phyloP scores from a whole-genome alignment of 2,329 filamentous ascomycete genomes.

The Aureobasidium sp. region DNA sequence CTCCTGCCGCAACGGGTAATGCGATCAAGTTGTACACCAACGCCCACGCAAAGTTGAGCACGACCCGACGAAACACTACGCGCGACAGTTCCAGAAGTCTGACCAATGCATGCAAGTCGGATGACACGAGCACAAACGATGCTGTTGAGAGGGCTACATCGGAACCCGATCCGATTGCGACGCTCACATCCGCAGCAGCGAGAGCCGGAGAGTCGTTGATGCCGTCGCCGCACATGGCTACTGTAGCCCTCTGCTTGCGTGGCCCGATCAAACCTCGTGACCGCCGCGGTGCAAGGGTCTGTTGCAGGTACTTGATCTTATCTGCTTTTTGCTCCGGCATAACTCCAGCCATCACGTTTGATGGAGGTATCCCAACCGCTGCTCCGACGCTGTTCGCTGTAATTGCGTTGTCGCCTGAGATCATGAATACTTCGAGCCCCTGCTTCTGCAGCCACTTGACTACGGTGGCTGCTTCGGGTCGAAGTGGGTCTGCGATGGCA shows the following conservation, averaged over 20 bases:
- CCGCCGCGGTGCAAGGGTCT: slow-evolving; percentile 13
- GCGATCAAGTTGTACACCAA: slow-evolving; percentile 70
- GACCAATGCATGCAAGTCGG: slow-evolving; percentile 59
- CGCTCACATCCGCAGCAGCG: slow-evolving; percentile 71
- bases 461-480: slow-evolving; percentile 52
- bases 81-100: slow-evolving; percentile 64
- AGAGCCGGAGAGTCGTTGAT: slow-evolving; percentile 81
- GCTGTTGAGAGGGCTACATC: slow-evolving; percentile 78
- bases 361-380: slow-evolving; percentile 62
- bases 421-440: slow-evolving; percentile 77
- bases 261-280: neutral
- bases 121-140: slow-evolving; percentile 71
- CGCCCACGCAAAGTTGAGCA: slow-evolving; percentile 81
- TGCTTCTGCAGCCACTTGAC: slow-evolving; percentile 49
- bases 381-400: slow-evolving; percentile 72
- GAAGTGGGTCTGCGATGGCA: slow-evolving; percentile 72
- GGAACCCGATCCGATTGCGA: slow-evolving; percentile 71
- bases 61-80: slow-evolving; percentile 67
- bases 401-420: slow-evolving; percentile 82
- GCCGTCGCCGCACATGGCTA: slow-evolving; percentile 81
- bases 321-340: slow-evolving; percentile 75
- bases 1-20: slow-evolving; percentile 73
- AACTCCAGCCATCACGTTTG: slow-evolving; percentile 78
- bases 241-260: slow-evolving; percentile 40
- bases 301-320: slow-evolving; percentile 49